These are phyloP conservation scores for Paramecium octaurelia DNA, from an alignment of 73 alveolate species.

Conservation along the genomic window DNA sequence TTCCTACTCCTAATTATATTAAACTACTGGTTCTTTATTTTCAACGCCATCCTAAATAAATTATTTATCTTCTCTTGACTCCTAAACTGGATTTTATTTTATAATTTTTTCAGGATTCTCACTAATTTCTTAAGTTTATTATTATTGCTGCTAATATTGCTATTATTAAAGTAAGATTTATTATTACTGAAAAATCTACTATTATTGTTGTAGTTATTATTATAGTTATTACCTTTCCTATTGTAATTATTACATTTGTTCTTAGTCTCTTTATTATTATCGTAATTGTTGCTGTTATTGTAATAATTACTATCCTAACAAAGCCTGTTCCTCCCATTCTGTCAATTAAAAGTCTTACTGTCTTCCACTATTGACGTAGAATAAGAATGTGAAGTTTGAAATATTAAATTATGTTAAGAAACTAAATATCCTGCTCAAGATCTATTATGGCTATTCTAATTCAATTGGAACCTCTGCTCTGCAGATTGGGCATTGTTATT, in stretches of 20 bases:
- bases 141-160: not conserved
- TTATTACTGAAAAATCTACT: not conserved
- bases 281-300: not conserved
- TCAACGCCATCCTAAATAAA: not conserved
- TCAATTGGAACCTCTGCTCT: slow-evolving; percentile 41
- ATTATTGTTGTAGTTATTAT: not conserved
- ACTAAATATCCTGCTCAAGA: not conserved
- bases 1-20: not conserved
- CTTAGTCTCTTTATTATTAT: not conserved
- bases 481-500: slow-evolving; percentile 40
- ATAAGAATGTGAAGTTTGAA: not conserved
- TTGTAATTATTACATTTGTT: not conserved
- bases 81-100: not conserved
- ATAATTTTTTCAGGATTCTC: not conserved
- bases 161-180: not conserved
- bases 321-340: slow-evolving; percentile 11
- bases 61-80: not conserved
- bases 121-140: not conserved
- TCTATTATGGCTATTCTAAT: not conserved
- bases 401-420: not conserved
- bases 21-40: not conserved
- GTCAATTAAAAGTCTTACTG: not conserved
- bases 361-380: not conserved
- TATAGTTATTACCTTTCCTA: not conserved
- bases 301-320: not conserved